Conservation (phyloP, 2,329 filamentous ascomycete genomes). For the Massarina eburnea region DNA sequence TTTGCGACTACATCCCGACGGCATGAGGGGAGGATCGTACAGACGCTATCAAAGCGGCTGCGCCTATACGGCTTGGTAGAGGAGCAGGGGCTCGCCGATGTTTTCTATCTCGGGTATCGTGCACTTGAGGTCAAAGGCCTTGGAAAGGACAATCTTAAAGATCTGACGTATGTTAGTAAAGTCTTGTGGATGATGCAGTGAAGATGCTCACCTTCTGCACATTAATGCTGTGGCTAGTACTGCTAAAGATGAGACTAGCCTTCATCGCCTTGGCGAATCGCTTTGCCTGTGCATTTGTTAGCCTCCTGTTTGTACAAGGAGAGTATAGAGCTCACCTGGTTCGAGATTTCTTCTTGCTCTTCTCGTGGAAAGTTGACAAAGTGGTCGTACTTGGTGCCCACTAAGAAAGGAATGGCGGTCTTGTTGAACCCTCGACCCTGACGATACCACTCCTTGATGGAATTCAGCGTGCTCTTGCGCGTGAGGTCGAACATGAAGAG, state of each 20-base stretch:
- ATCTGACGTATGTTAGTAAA: constrained; percentile 63
- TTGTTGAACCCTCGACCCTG: constrained; percentile 99
- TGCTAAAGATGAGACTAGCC: constrained; percentile 95
- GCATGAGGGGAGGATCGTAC: background rate
- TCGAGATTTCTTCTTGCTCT: constrained; percentile 97
- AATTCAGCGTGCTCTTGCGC: constrained; percentile 96
- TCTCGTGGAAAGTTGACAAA: constrained; percentile 98
- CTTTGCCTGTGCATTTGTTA: constrained; percentile 65
- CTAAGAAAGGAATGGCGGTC: constrained; percentile 96
- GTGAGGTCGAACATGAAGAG: constrained; percentile 99
- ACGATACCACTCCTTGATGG: constrained; percentile 99
- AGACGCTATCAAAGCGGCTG: constrained; percentile 10
- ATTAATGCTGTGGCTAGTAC: constrained; percentile 98
- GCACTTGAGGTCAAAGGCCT: constrained; percentile 98
- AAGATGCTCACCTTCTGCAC: constrained; percentile 82
- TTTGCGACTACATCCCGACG: constrained; percentile 22
- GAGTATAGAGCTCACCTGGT: constrained; percentile 65
- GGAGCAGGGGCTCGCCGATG: constrained; percentile 88
- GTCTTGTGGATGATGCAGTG: too few species aligned
- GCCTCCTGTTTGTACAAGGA: background rate
- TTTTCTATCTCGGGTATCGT: constrained; percentile 99
- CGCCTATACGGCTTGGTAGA: constrained; percentile 64
- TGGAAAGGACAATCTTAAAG: constrained; percentile 98
- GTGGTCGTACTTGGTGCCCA: constrained; percentile 98
- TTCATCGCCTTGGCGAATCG: constrained; percentile 98